A percentile compares a stretch with the other conserved stretches of the same genome.
These are phyloP conservation scores for Geosmithia putterillii DNA, from an alignment of 2,329 filamentous ascomycete species.

Conservation along the genomic window DNA sequence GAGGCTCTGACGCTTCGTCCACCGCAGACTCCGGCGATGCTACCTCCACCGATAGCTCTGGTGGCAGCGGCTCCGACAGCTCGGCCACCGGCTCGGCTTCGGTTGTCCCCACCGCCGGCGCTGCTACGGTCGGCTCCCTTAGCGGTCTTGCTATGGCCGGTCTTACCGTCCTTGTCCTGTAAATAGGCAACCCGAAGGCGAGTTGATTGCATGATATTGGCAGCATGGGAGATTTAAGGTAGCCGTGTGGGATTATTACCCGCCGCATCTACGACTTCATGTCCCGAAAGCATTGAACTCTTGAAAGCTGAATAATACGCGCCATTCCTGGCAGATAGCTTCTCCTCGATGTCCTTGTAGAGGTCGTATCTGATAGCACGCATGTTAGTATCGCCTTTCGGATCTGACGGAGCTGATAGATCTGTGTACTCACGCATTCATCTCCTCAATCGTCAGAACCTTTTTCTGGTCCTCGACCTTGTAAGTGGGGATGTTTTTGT, in stretches of 20 bases:
- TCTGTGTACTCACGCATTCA: constrained; percentile 42
- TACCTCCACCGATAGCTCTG: constrained; percentile 4
- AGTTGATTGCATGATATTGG: too few species aligned
- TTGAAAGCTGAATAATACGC: too few species aligned
- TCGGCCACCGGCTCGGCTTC: constrained; percentile 1
- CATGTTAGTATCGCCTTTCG: neutral
- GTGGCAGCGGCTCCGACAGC: constrained; percentile 7
- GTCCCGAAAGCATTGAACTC: too few species aligned
- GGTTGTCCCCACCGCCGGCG: constrained; percentile 13
- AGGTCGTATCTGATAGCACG: constrained; percentile 38
- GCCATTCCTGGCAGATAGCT: constrained; percentile 22
- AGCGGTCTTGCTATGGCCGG: constrained; percentile 19
- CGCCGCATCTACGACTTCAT: too few species aligned
- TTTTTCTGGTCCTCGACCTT: constrained; percentile 48
- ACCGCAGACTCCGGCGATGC: neutral
- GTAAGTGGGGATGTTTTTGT: constrained; percentile 42
- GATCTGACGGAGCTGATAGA: neutral
- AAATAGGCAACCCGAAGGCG: constrained; percentile 10
- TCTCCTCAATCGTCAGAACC: constrained; percentile 56
- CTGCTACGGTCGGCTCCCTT: constrained; percentile 15
- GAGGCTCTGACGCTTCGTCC: neutral
- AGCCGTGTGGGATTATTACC: too few species aligned
- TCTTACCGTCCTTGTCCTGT: constrained; percentile 22
- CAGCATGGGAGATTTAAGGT: too few species aligned
- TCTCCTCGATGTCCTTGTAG: constrained; percentile 41